These are phyloP conservation scores for Xylariaceae sp. DNA, from an alignment of 2,329 filamentous ascomycete genomes.

Conservation along the genomic window DNA sequence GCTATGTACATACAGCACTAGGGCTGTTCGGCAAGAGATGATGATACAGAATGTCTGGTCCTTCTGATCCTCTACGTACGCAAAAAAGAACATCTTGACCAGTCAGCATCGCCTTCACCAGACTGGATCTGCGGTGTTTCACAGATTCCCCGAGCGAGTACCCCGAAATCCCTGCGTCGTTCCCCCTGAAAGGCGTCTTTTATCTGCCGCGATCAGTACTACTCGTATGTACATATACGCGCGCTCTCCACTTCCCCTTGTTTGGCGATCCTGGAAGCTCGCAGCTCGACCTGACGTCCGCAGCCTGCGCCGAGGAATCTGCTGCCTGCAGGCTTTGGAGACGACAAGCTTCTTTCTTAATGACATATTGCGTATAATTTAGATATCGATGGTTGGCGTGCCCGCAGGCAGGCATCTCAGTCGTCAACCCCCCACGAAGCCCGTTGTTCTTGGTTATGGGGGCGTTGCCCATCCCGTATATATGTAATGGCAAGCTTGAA, in stretches of 20 bases:
- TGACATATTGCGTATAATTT: conserved; percentile 19
- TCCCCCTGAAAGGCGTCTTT: conserved; percentile 24
- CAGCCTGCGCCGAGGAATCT: background rate
- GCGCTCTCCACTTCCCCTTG: conserved; percentile 8
- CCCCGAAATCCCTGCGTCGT: conserved; percentile 22
- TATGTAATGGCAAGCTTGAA: conserved; percentile 21
- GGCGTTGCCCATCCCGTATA: conserved; percentile 31
- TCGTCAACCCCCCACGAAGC: conserved; percentile 27
- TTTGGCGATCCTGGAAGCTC: conserved; percentile 14
- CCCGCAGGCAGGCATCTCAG: conserved; percentile 23
- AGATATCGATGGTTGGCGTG: conserved; percentile 23
- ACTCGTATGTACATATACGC: no score
- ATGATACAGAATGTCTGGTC: conserved; percentile 2
- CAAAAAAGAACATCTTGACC: conserved; percentile 10
- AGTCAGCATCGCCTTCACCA: conserved; percentile 5
- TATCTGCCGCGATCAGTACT: conserved; percentile 33
- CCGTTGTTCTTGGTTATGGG: conserved; percentile 33
- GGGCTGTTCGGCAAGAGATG: conserved; percentile 16
- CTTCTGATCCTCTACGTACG: conserved; percentile 1
- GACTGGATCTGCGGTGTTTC: conserved; percentile 26
- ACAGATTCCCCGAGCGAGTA: conserved; percentile 18
- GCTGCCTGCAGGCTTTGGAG: background rate
- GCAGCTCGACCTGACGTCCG: conserved; percentile 7
- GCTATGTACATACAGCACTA: background rate
- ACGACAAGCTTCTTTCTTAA: conserved; percentile 12